Conservation (phyloP, 2,329 filamentous ascomycete species). For the Neocatenulostroma microsporum region DNA sequence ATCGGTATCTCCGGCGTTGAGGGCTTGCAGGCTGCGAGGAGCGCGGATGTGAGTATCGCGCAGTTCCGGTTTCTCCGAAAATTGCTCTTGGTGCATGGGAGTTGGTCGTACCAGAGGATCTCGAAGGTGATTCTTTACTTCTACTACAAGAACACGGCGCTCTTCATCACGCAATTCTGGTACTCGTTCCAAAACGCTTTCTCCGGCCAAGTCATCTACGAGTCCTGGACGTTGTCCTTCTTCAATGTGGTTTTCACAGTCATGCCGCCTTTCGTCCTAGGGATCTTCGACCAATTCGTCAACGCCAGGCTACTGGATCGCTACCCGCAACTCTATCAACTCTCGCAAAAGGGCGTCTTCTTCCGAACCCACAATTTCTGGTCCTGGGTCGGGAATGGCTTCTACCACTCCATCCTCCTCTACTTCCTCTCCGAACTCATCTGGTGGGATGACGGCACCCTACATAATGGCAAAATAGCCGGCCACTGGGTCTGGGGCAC, state of each 20-base stretch:
- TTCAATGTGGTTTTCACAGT: conserved; percentile 99
- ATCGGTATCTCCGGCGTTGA: conserved; percentile 96
- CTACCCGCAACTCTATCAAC: conserved; percentile 89
- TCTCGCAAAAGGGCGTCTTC: conserved; percentile 87
- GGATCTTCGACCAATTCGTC: conserved; percentile 96
- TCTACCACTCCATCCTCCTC: conserved; percentile 91
- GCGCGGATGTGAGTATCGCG: conserved; percentile 88
- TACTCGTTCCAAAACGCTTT: conserved; percentile 96
- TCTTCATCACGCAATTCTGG: conserved; percentile 99
- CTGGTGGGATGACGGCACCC: conserved; percentile 71
- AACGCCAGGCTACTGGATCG: conserved; percentile 87
- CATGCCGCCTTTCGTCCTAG: conserved; percentile 83
- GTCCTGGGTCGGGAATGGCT: conserved; percentile 87
- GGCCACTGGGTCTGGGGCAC: conserved; percentile 99
- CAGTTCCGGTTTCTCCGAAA: conserved; percentile 96
- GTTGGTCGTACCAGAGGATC: conserved; percentile 96
- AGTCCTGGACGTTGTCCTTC: conserved; percentile 98
- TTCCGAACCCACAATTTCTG: conserved; percentile 90
- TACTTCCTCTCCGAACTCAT: conserved; percentile 78
- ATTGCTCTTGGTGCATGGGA: conserved; percentile 85
- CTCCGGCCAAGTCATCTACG: conserved; percentile 95
- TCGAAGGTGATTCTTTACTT: conserved; percentile 97
- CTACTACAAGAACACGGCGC: conserved; percentile 97
- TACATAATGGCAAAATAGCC: conserved; percentile 69
- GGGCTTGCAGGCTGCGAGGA: conserved; percentile 91